Evolutionary conservation across 2,329 filamentous ascomycete species (phyloP).

Genomic region (Elsinoe necatrix): DNA sequence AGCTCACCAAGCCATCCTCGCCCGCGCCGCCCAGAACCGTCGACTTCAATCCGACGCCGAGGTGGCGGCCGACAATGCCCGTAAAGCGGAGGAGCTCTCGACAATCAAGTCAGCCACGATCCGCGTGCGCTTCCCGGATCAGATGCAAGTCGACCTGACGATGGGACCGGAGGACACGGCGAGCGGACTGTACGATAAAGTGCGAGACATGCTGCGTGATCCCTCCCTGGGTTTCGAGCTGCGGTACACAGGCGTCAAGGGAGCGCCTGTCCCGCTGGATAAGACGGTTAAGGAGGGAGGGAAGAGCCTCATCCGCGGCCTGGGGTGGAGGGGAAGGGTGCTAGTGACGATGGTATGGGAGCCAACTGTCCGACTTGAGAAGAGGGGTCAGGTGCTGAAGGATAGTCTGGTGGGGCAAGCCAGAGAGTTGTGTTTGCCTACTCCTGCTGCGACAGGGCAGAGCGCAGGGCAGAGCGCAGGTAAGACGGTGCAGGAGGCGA

Average conservation of each 20-base stretch:
- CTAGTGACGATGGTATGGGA: conserved; percentile 72
- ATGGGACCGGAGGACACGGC: conserved; percentile 62
- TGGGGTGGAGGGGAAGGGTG: conserved; percentile 62
- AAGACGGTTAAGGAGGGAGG: conserved; percentile 33
- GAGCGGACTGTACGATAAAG: conserved; percentile 63
- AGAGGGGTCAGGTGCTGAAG: conserved; percentile 53
- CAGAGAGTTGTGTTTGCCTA: conserved; percentile 57
- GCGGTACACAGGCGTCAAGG: conserved; percentile 51
- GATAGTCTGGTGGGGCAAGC: conserved; percentile 52
- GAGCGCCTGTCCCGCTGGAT: conserved; percentile 36
- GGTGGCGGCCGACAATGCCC: conserved; percentile 59
- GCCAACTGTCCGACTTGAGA: conserved; percentile 49
- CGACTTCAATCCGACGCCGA: conserved; percentile 78
- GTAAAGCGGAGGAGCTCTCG: conserved; percentile 56
- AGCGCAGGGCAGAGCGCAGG: conserved; percentile 3
- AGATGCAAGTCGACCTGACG: conserved; percentile 65
- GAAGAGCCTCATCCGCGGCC: conserved; percentile 59
- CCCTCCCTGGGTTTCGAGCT: conserved; percentile 62
- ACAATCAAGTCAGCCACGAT: conserved; percentile 61
- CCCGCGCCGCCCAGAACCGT: conserved; percentile 57
- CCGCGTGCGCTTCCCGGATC: conserved; percentile 81
- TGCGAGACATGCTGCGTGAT: conserved; percentile 59
- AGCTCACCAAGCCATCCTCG: conserved; percentile 61
- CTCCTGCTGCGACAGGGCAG: conserved; percentile 28
- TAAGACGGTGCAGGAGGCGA: conserved; percentile 46